phyloP scores from a whole-genome alignment of 345 rosid genomes.

The Bruguiera gymnorhiza region DNA sequence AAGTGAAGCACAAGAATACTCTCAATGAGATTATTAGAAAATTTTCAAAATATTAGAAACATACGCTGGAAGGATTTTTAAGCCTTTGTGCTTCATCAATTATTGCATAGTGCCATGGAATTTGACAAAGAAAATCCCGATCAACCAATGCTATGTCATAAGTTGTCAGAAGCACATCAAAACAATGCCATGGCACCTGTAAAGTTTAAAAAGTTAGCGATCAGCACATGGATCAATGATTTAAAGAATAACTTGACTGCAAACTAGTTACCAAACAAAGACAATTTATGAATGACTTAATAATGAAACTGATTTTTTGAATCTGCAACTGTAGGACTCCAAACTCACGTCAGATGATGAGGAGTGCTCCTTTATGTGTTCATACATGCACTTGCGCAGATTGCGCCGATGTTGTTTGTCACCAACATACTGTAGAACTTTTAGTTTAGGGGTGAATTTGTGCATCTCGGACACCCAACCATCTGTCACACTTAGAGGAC shows the following conservation, averaged over 20 bases:
- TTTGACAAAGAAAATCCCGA: slow-evolving; percentile 78
- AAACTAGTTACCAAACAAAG: neutral
- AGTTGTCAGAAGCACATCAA: slow-evolving; percentile 79
- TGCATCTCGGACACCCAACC: slow-evolving; percentile 76
- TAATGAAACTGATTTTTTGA: neutral
- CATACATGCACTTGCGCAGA: slow-evolving; percentile 48
- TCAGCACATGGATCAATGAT: slow-evolving; percentile 2
- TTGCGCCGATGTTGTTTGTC: slow-evolving; percentile 56
- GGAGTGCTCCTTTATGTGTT: slow-evolving; percentile 37
- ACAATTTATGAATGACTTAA: no score
- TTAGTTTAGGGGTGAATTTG: slow-evolving; percentile 61
- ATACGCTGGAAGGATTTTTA: slow-evolving; percentile 84
- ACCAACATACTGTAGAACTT: slow-evolving; percentile 73
- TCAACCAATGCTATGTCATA: slow-evolving; percentile 73
- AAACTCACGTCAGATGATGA: slow-evolving; percentile 45
- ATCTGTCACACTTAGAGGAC: slow-evolving; percentile 84
- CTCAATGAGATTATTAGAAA: neutral
- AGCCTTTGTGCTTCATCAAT: slow-evolving; percentile 94
- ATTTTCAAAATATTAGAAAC: slow-evolving; percentile 20
- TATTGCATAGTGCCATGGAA: slow-evolving; percentile 72
- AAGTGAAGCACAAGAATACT: neutral
- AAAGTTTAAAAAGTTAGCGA: slow-evolving; percentile 15
- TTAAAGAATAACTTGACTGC: neutral
- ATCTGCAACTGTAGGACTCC: neutral
- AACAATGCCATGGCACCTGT: slow-evolving; percentile 55